Conservation (phyloP, 768 basidiomycete species). For the Exidia glandulosa region DNA sequence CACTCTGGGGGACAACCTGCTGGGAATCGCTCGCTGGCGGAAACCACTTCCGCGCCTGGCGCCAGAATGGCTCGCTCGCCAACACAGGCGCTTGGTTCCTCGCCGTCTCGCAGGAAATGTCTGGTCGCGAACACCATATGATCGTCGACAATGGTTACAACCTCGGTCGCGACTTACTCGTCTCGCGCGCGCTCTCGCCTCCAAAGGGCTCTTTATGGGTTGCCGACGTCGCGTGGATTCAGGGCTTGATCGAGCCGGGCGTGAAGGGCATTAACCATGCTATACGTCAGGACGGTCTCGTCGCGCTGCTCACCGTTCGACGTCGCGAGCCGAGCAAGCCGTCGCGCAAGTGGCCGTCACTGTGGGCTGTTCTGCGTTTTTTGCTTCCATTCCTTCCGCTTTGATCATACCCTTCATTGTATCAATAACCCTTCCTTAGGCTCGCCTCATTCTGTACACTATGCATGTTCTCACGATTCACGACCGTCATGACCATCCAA, state of each 20-base stretch:
- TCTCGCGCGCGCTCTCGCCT: slow-evolving; percentile 44
- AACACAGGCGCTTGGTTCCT: slow-evolving; percentile 78
- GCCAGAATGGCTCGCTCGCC: too few relatives aligned
- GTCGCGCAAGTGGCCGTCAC: too few relatives aligned
- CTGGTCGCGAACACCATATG: slow-evolving; percentile 35
- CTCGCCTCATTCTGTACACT: too few relatives aligned
- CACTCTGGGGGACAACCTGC: slow-evolving; percentile 65
- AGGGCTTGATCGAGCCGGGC: slow-evolving; percentile 61
- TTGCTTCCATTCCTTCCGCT: too few relatives aligned
- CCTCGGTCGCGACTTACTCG: slow-evolving; percentile 67
- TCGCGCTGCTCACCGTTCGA: not conserved
- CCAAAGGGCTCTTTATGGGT: slow-evolving; percentile 43
- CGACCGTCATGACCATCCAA: too few relatives aligned
- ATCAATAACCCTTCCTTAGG: too few relatives aligned
- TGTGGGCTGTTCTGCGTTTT: too few relatives aligned
- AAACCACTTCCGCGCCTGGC: slow-evolving; percentile 84
- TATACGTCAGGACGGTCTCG: not conserved
- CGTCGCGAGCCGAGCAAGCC: too few relatives aligned
- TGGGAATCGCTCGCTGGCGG: slow-evolving; percentile 58
- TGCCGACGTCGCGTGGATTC: slow-evolving; percentile 66
- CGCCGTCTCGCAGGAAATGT: slow-evolving; percentile 59
- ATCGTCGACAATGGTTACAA: slow-evolving; percentile 77
- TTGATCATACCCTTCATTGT: too few relatives aligned
- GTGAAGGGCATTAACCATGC: slow-evolving; percentile 19
- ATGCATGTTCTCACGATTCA: too few relatives aligned